Percentiles rank a stretch among this genome's conserved stretches.
Conservation (phyloP, 2,329 filamentous ascomycete species). For the Trichoderma arundinaceum region DNA sequence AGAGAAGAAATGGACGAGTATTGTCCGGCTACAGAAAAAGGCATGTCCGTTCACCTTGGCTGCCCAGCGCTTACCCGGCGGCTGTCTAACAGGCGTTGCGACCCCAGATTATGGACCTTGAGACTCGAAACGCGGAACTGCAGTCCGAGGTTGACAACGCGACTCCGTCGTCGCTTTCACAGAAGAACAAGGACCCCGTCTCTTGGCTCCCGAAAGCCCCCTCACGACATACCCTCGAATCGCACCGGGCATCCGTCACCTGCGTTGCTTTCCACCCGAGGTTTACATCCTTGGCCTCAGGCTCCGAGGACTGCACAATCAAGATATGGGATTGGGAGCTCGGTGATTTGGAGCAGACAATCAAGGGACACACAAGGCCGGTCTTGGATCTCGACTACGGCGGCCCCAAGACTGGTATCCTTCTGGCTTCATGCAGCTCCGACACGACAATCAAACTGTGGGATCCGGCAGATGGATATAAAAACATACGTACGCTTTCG, state of each 20-base stretch:
- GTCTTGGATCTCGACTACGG: constrained; percentile 91
- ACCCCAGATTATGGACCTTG: constrained; percentile 85
- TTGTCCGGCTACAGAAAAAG: constrained; percentile 95
- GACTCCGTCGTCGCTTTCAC: constrained; percentile 75
- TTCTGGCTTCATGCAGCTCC: constrained; percentile 72
- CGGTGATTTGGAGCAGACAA: constrained; percentile 84
- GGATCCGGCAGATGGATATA: constrained; percentile 92
- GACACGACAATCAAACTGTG: constrained; percentile 94
- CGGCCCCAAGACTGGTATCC: constrained; percentile 65
- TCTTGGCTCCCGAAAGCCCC: constrained; percentile 87
- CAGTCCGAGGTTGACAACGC: constrained; percentile 85
- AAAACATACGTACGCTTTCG: constrained; percentile 88
- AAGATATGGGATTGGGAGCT: constrained; percentile 98
- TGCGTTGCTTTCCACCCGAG: constrained; percentile 94
- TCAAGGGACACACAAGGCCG: constrained; percentile 89
- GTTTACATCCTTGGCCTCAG: constrained; percentile 87
- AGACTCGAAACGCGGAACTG: constrained; percentile 72
- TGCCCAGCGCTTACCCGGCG: constrained; percentile 30
- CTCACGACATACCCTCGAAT: constrained; percentile 80
- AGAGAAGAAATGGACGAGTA: constrained; percentile 98
- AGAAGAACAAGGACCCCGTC: constrained; percentile 80
- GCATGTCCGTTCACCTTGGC: constrained; percentile 43
- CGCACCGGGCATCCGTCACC: constrained; percentile 79
- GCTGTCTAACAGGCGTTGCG: constrained; percentile 31
- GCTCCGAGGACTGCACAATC: constrained; percentile 92